Base-by-base conservation (phyloP, 2,329 filamentous ascomycete species). In the Monilinia fructigena region DNA sequence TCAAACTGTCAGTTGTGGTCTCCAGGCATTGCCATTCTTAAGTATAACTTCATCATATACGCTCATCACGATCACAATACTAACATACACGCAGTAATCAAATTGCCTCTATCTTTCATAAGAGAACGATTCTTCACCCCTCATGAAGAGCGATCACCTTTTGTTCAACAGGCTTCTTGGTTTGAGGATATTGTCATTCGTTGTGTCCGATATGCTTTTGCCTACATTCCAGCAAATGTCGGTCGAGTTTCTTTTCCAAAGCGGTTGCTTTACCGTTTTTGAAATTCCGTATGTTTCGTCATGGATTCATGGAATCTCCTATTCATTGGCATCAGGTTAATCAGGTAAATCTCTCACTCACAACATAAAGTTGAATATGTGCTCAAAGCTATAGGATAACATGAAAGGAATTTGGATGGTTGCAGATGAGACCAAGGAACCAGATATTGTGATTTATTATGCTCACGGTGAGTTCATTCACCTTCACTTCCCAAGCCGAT, bases 391-490 rank as follows among this genome's bases (percentile, higher is more conserved):
- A 68, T 63, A 82, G 80, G 76, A 79, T 62, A 79, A 78, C 55
- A 83, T 88, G 66, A 81, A 81, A 67, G 91, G 91, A 2, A 78
- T 94, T 4, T 94, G 90, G 87, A 85, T 93, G 59, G 83, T 84
- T 53, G 79, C 84, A 55, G 83, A 91, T 71, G 82, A 84, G 20
- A 80, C 82, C 50, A 78, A 81, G 59, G 80, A 84, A 64, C 89
- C 91, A 0, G 91, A 95, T 75, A 80, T 95, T 65, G 87, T 93
- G n/a, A 78, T 96, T 2, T 94, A 92, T 75, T 95, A 95, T 75
- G 85, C 86, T 52, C 92, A 96, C 75, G 92, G 89, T 89, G 78
- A 71, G 81, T 70, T 4, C 31, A 26, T 38, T 1, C 23, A 4
- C 14, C 31, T 50, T n/a, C 31, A 16, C 40, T 40, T 10, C 40